Evolutionary conservation across 805 yeast genomes (phyloP).

Genomic region (Candida corydali): DNA sequence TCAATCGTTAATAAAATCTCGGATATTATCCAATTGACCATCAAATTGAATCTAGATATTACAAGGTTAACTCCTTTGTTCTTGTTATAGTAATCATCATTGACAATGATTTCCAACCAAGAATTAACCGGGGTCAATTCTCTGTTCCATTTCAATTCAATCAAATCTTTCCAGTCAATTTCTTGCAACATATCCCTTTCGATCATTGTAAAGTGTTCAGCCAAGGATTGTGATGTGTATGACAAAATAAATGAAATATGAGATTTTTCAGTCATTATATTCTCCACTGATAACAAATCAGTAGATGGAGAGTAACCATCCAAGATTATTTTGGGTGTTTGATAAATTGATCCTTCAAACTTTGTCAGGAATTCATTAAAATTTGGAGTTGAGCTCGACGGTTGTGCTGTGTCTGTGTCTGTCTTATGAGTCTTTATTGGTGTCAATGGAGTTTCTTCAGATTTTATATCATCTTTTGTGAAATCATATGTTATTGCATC

Average conservation of each 20-base stretch:
- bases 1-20: slow-evolving; percentile 72
- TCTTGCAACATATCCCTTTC: slow-evolving; percentile 82
- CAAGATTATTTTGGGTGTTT: slow-evolving; percentile 29
- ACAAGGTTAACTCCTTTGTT: slow-evolving; percentile 78
- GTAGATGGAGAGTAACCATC: slow-evolving; percentile 30
- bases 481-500: slow-evolving; percentile 22
- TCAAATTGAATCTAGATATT: slow-evolving; percentile 79
- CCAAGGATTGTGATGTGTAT: slow-evolving; percentile 61
- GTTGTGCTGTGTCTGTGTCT: not conserved
- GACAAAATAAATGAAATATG: slow-evolving; percentile 84
- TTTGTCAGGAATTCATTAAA: slow-evolving; percentile 3
- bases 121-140: slow-evolving; percentile 66
- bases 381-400: slow-evolving; percentile 13
- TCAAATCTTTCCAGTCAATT: slow-evolving; percentile 87
- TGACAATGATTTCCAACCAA: slow-evolving; percentile 75
- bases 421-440: slow-evolving; percentile 5
- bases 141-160: slow-evolving; percentile 71
- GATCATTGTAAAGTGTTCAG: slow-evolving; percentile 79
- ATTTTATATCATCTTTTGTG: slow-evolving; percentile 18
- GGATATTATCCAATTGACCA: slow-evolving; percentile 89
- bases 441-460: slow-evolving; percentile 26
- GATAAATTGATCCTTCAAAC: slow-evolving; percentile 5
- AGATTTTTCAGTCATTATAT: slow-evolving; percentile 40
- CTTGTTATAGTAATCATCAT: slow-evolving; percentile 42
- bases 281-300: slow-evolving; percentile 32